These are phyloP conservation scores for barley (Hordeum vulgare) DNA, from an alignment of 176 grass and related monocot genomes.

Conservation along the genomic window DNA sequence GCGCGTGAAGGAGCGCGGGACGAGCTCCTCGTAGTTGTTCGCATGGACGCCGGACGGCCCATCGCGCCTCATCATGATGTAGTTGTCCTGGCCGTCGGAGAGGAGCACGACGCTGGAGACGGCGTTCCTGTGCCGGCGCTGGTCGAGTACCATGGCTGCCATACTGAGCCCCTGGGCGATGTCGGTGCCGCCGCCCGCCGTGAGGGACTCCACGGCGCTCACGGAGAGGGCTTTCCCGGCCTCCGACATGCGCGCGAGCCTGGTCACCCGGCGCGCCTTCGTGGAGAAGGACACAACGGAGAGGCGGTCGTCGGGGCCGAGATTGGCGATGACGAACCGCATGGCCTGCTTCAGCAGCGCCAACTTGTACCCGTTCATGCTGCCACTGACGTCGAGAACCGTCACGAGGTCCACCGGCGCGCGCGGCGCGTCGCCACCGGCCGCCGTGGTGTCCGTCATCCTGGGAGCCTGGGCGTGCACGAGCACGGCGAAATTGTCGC, in stretches of 20 bases:
- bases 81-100: slow-evolving; percentile 65
- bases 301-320: slow-evolving; percentile 52
- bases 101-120: slow-evolving; percentile 79
- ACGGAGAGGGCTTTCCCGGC: slow-evolving; percentile 7
- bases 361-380: slow-evolving; percentile 44
- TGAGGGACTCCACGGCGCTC: slow-evolving; percentile 31
- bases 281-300: slow-evolving; percentile 53
- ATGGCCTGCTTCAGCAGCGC: slow-evolving; percentile 53
- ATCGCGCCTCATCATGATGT: not conserved
- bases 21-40: slow-evolving; percentile 44
- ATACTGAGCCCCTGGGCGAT: slow-evolving; percentile 45
- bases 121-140: slow-evolving; percentile 44
- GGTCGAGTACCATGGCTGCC: slow-evolving; percentile 44
- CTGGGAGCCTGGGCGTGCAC: slow-evolving; percentile 47
- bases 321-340: slow-evolving; percentile 63
- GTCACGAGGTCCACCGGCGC: slow-evolving; percentile 50
- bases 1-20: slow-evolving; percentile 26
- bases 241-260: slow-evolving; percentile 41
- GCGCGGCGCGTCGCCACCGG: not conserved
- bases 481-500: slow-evolving; percentile 38
- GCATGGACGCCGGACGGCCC: not conserved
- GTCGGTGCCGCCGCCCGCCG: slow-evolving; percentile 43
- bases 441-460: not conserved
- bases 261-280: slow-evolving; percentile 28
- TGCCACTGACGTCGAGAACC: slow-evolving; percentile 60